These are phyloP conservation scores for Termitomyces sp. DNA, from an alignment of 768 basidiomycete genomes.

Conservation along the genomic window DNA sequence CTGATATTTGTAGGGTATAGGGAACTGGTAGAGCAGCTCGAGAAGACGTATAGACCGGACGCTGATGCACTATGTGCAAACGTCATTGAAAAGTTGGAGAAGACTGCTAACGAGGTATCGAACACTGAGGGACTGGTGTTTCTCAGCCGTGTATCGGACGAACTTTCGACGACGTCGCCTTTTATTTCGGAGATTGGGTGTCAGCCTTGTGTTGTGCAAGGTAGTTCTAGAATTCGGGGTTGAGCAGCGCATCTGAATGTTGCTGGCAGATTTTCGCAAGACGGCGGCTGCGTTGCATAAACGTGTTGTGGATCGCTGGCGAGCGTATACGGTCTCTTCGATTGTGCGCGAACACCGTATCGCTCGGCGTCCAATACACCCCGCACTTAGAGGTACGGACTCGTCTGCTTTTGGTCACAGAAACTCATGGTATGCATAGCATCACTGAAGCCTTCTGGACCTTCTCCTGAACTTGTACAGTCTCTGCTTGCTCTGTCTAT, in stretches of 20 bases:
- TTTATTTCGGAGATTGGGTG: constrained; percentile 47
- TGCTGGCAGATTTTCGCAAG: constrained; percentile 46
- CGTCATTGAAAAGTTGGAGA: constrained; percentile 40
- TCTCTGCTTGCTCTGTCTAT: constrained; percentile 53
- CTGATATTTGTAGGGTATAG: constrained; percentile 8
- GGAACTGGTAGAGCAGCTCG: constrained; percentile 45
- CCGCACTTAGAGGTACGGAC: constrained; percentile 6
- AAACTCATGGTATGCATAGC: constrained; percentile 5
- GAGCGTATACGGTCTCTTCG: constrained; percentile 35
- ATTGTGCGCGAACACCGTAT: constrained; percentile 28
- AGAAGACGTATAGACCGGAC: constrained; percentile 44
- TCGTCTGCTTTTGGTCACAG: too few species aligned
- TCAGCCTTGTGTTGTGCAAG: constrained; percentile 24
- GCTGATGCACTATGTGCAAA: constrained; percentile 45
- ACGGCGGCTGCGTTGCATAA: constrained; percentile 39
- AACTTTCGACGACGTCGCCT: constrained; percentile 39
- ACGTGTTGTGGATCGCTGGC: constrained; percentile 53
- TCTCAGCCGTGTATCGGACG: constrained; percentile 46
- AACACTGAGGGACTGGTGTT: constrained; percentile 39
- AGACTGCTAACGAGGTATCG: constrained; percentile 26
- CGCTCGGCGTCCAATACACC: constrained; percentile 14
- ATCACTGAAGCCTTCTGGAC: constrained; percentile 28
- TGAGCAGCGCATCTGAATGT: not conserved
- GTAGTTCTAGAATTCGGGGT: constrained; percentile 13
- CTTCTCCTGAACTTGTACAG: constrained; percentile 53